Evolutionary conservation across 2,329 filamentous ascomycete genomes (phyloP), one percentile per base, ranked within the genome.

Genomic region (Alternaria viburni): DNA sequence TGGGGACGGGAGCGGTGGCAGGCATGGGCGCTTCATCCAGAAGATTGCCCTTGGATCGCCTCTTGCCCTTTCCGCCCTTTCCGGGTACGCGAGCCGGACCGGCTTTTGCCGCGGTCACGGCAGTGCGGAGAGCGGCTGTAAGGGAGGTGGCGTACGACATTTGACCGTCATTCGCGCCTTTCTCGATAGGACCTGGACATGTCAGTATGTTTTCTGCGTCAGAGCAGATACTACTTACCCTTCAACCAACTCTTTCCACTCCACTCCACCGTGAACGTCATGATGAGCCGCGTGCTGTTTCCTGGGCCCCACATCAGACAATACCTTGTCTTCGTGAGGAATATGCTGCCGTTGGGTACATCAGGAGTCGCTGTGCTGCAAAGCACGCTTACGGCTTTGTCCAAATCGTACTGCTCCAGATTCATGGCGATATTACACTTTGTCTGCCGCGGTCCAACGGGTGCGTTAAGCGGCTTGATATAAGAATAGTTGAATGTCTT

Each of bases 191-290:
- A 66, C 92, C 93, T 97, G 69, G 15, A 36, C 15, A 28, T 23
- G 63, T 74, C 64, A 75, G 46, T 56, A 54, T 9, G n/a, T 19
- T 12, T 46, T 3, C 57, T 47, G 19, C 9, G 21, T 43, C 17
- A 7, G 3, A 4, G 43, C 41, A 25, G 46, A 25, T 26, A n/a
- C 23, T n/a, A 49, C 17, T 25, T 84, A 96, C 94, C 93, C 83
- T 96, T 97, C 49, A 99, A 83, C 96, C 96, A 99, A 83, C 94
- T 97, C 85, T 98, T 99, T 72, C 94, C 94, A 4, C 91, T 90
- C 96, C 96, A 99, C 76, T 99, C 96, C 46, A 97, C 92, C 3
- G 89, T 91, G 78, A 93, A 97, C 69, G 91, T 97, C 82, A 95
- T 91, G 65, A 96, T 89, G 28, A 99, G 83, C 26, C 93, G 88